Conservation (phyloP, 352 stramenopile species). For the Blastocystis sp. region DNA sequence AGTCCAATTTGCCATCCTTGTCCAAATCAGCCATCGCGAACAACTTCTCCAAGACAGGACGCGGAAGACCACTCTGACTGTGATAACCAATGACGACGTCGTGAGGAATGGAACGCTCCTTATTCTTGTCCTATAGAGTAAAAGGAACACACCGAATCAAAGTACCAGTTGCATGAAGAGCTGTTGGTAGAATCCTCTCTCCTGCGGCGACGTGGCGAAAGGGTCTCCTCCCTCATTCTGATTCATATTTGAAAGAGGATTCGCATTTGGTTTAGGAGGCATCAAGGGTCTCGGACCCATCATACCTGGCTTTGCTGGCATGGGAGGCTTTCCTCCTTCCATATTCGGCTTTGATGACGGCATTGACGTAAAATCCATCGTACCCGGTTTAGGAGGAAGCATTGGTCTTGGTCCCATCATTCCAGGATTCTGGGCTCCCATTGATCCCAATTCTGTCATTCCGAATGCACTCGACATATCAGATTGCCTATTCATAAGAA, state of each 20-base stretch:
- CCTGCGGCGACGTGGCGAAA: slow-evolving; percentile 60
- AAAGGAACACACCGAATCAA: not conserved
- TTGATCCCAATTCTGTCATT: slow-evolving; percentile 14
- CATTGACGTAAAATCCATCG: not conserved
- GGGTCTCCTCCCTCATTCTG: not conserved
- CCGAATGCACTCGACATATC: not conserved
- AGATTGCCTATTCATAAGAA: not conserved
- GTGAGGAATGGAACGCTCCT: slow-evolving; percentile 23
- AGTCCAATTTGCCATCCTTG: slow-evolving; percentile 9
- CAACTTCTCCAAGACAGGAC: not conserved
- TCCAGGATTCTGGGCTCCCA: not conserved
- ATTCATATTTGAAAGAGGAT: not conserved
- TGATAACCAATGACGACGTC: slow-evolving; percentile 57
- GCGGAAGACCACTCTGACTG: slow-evolving; percentile 50
- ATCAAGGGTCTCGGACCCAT: not conserved
- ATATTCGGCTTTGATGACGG: not conserved
- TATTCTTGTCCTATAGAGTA: slow-evolving; percentile 20
- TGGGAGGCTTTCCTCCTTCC: not conserved
- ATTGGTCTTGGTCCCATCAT: slow-evolving; percentile 16
- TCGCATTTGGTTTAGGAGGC: not conserved
- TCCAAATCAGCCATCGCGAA: not conserved
- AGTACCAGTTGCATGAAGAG: slow-evolving; percentile 29
- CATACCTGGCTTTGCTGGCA: slow-evolving; percentile 46
- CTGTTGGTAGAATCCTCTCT: slow-evolving; percentile 60
- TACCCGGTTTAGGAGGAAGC: not conserved